Base-by-base conservation (phyloP, 371 early-diverging fungal species). In the Actinomucor elegans region DNA sequence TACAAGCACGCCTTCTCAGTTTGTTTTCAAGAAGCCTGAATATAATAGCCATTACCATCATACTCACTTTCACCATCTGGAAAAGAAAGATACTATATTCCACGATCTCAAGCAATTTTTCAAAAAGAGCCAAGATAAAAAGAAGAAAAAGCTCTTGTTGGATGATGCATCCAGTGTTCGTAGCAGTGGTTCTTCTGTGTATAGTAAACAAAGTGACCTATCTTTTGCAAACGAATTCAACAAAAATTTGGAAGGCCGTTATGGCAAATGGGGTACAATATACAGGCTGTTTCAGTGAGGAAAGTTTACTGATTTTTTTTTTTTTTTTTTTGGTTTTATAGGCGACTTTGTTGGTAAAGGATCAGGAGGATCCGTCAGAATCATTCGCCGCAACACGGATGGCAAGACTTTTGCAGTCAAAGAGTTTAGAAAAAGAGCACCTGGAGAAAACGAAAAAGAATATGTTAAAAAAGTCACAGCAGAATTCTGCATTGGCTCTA, bases 401-500 rank as follows among this genome's bases (percentile, higher is more conserved):
- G 67, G 72, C 47, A 80, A 81, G 58, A 69, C 76, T 32, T 86
- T 88, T 70, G 90, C 90, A 5, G 88, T 87, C 59, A 90, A 94
- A 58, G 86, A 91, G 66, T 94, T 94, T 65, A 74, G 90, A 40
- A 80, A 83, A 58, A 71, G 85, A 66, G 17, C 35, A 20, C 61
- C 67, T 1, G 64, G 77, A 36, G 93, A 94, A 61, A 73, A 79
- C 9, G 83, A 87, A 52, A 81, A 83, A 34, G 85, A 85, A 29
- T 94, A 93, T 57, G 67, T 87, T 59, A 91, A 93, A 70, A 86
- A 86, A 54, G 79, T 94, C 24, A 85, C 88, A 2, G 79, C 82
- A 28, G 94, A 94, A 64, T 92, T 87, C 61, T 91, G 93, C 61
- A 90, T 94, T 26, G 86, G 85, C 20, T 84, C 80, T 4, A 82